Conservation (phyloP, 1,139 yeast species). For the Casaregolazyma lundiana region DNA sequence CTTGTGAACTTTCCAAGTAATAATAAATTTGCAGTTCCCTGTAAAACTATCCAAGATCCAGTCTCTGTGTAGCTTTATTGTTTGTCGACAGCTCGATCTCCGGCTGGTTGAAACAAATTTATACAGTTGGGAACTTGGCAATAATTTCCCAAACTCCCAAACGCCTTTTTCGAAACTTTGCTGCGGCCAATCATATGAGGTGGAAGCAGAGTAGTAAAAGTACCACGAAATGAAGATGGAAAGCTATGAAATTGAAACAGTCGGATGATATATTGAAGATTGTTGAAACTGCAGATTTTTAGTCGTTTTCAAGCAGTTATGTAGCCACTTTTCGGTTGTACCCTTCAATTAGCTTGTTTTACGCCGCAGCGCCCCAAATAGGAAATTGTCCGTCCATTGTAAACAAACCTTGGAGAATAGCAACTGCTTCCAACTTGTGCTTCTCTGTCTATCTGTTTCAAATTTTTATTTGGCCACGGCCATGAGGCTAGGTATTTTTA, state of each 20-base stretch:
- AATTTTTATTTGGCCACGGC: not conserved
- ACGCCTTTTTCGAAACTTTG: not conserved
- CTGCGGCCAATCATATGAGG: not conserved
- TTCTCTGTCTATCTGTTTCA: too few species aligned
- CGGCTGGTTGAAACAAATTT: not conserved
- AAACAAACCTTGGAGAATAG: not conserved
- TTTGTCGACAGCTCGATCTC: not conserved
- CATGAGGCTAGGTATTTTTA: not conserved
- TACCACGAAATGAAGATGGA: too few species aligned
- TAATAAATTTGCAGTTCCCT: not conserved
- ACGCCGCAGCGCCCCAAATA: not conserved
- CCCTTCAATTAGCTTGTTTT: not conserved
- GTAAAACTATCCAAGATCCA: not conserved
- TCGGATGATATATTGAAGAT: too few species aligned
- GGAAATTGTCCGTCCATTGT: not conserved
- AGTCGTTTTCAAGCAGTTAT: too few species aligned
- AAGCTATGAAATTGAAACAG: too few species aligned
- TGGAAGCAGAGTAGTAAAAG: not conserved
- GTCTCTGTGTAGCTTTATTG: not conserved
- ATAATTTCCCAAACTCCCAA: constrained; percentile 1
- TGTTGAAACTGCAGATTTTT: too few species aligned
- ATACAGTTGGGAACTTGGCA: not conserved
- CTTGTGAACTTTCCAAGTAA: not conserved
- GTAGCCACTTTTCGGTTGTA: too few species aligned
- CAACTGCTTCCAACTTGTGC: not conserved